Base-by-base conservation (phyloP, 129 eudicot species). In the Gnaphalium uliginosum region DNA sequence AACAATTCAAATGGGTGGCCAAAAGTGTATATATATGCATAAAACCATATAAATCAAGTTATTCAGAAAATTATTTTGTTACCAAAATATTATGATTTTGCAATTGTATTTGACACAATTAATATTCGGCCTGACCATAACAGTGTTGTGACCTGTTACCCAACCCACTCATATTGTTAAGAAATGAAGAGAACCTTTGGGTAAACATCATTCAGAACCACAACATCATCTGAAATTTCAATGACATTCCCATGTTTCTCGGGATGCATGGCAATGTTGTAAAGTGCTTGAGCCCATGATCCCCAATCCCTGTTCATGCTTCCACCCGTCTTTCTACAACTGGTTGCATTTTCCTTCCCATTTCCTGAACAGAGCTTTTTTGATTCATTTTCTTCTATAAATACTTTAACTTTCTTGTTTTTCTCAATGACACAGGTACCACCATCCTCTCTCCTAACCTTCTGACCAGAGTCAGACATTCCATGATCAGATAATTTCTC, bases 261-360 rank as follows among this genome's bases (percentile, higher is more conserved):
- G 5, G 96, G 96, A 81, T 83, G 75, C 92, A 87, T 89, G 22
- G 94, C 97, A 11, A 87, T 81, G n/a, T 81, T 70, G 82, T 91
- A 68, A 81, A 94, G 91, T 48, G 99, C 91, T 81, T 85, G 97
- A 71, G 94, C 90, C 97, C 96, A 91, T 32, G 96, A 50, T 21
- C 85, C 89, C 97, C 97, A 91, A 64, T 89, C 71, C 81, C 82
- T 93, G 41, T 68, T 77, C 68, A 54, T 21, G 64, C 70, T 68
- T 66, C 21, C 37, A n/a, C 62, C 60, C 6, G 39, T 69, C 81
- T 68, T 83, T 41, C 69, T 71, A 6, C 53, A 56, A 43, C 48
- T 19, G 39, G 68, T 48, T 27, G 26, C 81, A 39, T 61, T 67
- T 25, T 83, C 83, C 37, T 75, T 83, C 57, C 21, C 64, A n/a